These are phyloP conservation scores for Rhizopogon roseolus DNA, from an alignment of 768 basidiomycete genomes.

Conservation along the genomic window DNA sequence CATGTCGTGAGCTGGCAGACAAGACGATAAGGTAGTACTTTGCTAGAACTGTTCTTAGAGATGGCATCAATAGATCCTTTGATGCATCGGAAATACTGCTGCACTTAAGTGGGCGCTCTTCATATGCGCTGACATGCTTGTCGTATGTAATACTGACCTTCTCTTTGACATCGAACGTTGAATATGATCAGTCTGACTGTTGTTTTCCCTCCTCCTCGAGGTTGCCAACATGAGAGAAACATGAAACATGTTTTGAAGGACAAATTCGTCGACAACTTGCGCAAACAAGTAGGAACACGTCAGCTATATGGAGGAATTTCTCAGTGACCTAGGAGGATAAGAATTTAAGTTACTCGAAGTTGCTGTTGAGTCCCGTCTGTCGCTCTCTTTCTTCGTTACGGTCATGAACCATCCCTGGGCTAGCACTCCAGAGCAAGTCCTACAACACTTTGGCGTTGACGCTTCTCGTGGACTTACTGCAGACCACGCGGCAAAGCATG, in stretches of 20 bases:
- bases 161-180: no score
- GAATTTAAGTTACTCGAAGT: neutral
- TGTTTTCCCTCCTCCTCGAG: neutral
- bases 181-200: neutral
- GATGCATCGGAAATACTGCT: no score
- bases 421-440: constrained; percentile 56
- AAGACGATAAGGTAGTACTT: no score
- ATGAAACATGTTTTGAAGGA: no score
- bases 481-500: constrained; percentile 67
- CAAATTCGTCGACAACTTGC: constrained; percentile 1
- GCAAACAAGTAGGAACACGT: constrained; percentile 12
- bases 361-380: neutral
- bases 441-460: constrained; percentile 72
- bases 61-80: no score
- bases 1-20: no score
- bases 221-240: neutral
- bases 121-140: neutral
- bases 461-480: constrained; percentile 55
- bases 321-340: neutral
- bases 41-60: no score
- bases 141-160: no score
- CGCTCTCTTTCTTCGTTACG: constrained; percentile 13
- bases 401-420: constrained; percentile 80
- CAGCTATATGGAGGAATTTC: constrained; percentile 6
- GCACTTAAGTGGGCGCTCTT: neutral